Evolutionary conservation across 371 early-diverging fungal species (phyloP).

Genomic region (Saksenaea vasiformis): DNA sequence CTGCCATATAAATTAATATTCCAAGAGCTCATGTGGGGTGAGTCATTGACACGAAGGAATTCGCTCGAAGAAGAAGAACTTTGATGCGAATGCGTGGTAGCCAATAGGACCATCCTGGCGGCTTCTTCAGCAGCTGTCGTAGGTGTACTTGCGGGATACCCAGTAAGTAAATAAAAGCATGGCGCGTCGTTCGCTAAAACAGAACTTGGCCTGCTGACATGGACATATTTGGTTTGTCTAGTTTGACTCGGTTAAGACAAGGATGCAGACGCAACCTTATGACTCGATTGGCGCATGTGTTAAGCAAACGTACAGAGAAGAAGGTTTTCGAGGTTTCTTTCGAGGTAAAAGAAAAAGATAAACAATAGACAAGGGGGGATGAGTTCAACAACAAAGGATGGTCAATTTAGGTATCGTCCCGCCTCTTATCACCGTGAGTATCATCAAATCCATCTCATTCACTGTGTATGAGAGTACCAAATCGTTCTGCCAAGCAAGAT

Average conservation of each 20-base stretch:
- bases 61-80: not conserved
- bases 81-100: slow-evolving; percentile 22
- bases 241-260: slow-evolving; percentile 82
- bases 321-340: slow-evolving; percentile 76
- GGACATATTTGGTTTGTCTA: slow-evolving; percentile 2
- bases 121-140: slow-evolving; percentile 65
- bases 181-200: not conserved
- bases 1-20: slow-evolving; percentile 20
- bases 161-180: slow-evolving; percentile 27
- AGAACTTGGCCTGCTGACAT: not conserved
- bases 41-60: slow-evolving; percentile 1
- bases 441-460: slow-evolving; percentile 76
- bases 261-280: slow-evolving; percentile 81
- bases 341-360: slow-evolving; percentile 43
- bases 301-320: slow-evolving; percentile 65
- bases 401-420: slow-evolving; percentile 73
- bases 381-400: not conserved
- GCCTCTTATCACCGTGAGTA: slow-evolving; percentile 75
- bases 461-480: slow-evolving; percentile 73
- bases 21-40: slow-evolving; percentile 24
- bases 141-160: slow-evolving; percentile 63
- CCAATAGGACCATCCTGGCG: slow-evolving; percentile 60
- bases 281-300: slow-evolving; percentile 70
- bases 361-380: not conserved
- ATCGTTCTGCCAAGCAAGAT: slow-evolving; percentile 21